These are phyloP conservation scores for Phytophthora hybrid DNA, from an alignment of 352 stramenopile genomes.

Conservation along the genomic window DNA sequence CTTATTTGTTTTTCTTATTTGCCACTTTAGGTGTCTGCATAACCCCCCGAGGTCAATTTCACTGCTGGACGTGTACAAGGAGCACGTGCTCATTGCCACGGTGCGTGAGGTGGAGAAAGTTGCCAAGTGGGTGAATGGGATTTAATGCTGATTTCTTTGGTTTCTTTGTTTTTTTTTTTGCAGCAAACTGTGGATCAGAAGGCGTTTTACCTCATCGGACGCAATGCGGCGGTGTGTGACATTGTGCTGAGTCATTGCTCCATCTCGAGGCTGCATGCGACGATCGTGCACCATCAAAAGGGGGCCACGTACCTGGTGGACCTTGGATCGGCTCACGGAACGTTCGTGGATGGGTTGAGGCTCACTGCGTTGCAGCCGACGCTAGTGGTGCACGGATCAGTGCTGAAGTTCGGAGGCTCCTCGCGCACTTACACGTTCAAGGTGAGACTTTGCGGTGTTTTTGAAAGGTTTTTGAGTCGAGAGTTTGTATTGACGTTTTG, in stretches of 20 bases:
- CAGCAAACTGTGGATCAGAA: constrained; percentile 86
- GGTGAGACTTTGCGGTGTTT: constrained; percentile 18
- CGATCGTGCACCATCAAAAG: constrained; percentile 79
- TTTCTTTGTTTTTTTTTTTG: constrained; percentile 6
- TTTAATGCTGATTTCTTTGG: constrained; percentile 2
- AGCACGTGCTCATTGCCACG: constrained; percentile 80
- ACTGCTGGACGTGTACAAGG: constrained; percentile 85
- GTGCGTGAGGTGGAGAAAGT: constrained; percentile 41
- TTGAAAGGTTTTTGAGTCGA: not conserved
- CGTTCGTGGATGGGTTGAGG: constrained; percentile 73
- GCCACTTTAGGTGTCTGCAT: constrained; percentile 46
- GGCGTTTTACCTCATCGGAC: constrained; percentile 76
- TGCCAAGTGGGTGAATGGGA: not conserved
- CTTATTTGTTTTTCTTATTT: not conserved
- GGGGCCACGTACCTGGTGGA: constrained; percentile 82
- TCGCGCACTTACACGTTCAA: constrained; percentile 88
- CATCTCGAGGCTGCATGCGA: constrained; percentile 81
- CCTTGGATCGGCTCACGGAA: constrained; percentile 80
- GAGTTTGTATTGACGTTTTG: constrained; percentile 6
- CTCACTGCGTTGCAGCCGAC: constrained; percentile 74
- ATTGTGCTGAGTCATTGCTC: constrained; percentile 87
- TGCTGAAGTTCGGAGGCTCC: constrained; percentile 81
- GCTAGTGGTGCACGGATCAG: constrained; percentile 66
- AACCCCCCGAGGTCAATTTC: constrained; percentile 66
- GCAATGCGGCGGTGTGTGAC: constrained; percentile 79